Percentiles rank a stretch among this genome's conserved stretches.
Evolutionary conservation across 2,329 filamentous ascomycete species (phyloP).

Genomic region (Hypoxylon sp.): DNA sequence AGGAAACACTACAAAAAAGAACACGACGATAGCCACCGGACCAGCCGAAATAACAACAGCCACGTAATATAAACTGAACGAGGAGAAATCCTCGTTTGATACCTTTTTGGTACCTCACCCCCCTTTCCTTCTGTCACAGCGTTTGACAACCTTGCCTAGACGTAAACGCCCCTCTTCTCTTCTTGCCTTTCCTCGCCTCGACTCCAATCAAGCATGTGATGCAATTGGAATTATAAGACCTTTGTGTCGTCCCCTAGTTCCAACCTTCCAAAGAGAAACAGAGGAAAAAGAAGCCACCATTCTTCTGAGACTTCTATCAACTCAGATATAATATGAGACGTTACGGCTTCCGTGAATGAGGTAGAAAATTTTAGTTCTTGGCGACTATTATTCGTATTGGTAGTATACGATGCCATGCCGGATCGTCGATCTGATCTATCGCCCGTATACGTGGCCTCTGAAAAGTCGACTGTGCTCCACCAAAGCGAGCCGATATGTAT

Average conservation of each 20-base stretch:
- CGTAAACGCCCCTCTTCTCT: constrained; percentile 27
- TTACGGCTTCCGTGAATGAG: too few relatives aligned
- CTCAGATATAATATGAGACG: too few relatives aligned
- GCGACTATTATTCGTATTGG: constrained; percentile 1
- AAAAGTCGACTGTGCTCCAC: too few relatives aligned
- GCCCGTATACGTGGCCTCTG: not conserved
- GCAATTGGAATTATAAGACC: constrained; percentile 3
- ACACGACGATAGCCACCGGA: constrained; percentile 34
- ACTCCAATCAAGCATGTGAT: constrained; percentile 7
- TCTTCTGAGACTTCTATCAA: constrained; percentile 16
- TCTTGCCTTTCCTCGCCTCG: constrained; percentile 3
- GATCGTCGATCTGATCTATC: not conserved
- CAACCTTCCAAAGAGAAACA: constrained; percentile 6
- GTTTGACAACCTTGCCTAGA: constrained; percentile 16
- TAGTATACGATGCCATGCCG: too few relatives aligned
- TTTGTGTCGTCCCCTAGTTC: constrained; percentile 7
- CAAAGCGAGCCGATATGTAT: too few relatives aligned
- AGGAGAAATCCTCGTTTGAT: constrained; percentile 5
- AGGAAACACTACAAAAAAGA: constrained; percentile 29
- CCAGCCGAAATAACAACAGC: constrained; percentile 36
- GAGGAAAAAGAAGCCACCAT: too few relatives aligned
- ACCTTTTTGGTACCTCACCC: constrained; percentile 10
- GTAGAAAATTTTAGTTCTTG: too few relatives aligned
- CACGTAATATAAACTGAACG: constrained; percentile 16
- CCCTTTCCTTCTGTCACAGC: constrained; percentile 23